Evolutionary conservation across 768 basidiomycete species (phyloP).

Genomic region (Austroboletus eburneus): DNA sequence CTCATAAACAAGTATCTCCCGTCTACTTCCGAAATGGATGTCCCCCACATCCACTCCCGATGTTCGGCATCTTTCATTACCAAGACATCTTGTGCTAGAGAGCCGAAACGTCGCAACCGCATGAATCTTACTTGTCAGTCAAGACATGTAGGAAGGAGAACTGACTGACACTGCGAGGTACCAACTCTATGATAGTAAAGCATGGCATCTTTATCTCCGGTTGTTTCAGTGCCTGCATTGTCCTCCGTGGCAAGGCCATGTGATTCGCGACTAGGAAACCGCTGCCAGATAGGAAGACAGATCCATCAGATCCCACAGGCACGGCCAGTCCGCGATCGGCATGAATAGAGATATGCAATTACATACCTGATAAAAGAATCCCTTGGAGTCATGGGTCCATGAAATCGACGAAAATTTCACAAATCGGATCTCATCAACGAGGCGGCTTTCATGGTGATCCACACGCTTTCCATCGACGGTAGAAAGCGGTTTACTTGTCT

Average conservation of each 20-base stretch:
- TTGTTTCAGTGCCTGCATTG: conserved; percentile 53
- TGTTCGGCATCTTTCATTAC: conserved; percentile 61
- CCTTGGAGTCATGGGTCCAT: conserved; percentile 77
- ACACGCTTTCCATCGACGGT: conserved; percentile 33
- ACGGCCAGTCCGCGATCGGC: background rate
- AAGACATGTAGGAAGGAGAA: conserved; percentile 1
- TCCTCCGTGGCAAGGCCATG: conserved; percentile 47
- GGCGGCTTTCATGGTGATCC: conserved; percentile 47
- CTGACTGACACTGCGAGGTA: conserved; percentile 57
- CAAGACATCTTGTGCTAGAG: conserved; percentile 61
- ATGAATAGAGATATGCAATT: background rate
- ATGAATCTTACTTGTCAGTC: conserved; percentile 6
- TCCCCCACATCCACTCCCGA: conserved; percentile 61
- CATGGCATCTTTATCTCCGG: conserved; percentile 63
- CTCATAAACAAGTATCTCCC: conserved; percentile 59
- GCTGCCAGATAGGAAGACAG: conserved; percentile 27
- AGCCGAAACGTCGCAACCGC: conserved; percentile 3
- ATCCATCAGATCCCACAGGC: background rate
- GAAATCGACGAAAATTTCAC: conserved; percentile 72
- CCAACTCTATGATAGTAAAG: conserved; percentile 73
- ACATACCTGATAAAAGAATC: conserved; percentile 77
- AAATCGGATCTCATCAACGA: conserved; percentile 64
- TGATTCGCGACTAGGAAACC: conserved; percentile 52
- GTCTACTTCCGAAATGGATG: conserved; percentile 54
- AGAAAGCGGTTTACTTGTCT: conserved; percentile 55